Evolutionary conservation across 2,329 filamentous ascomycete species (phyloP).

Genomic region (Mycosphaerelloides madeirae): DNA sequence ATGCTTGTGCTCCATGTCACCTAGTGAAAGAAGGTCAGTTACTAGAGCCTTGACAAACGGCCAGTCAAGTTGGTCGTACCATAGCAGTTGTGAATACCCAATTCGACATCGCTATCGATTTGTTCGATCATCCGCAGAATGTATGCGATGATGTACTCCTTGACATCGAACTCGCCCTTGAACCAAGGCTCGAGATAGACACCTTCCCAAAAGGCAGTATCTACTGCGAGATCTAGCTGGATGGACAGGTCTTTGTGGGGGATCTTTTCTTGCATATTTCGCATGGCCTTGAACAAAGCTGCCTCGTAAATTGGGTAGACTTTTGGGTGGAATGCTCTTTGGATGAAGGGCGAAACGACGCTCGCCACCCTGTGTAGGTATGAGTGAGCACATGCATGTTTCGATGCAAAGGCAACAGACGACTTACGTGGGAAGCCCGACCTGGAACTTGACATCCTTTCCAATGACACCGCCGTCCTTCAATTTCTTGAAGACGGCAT

Average conservation of each 20-base stretch:
- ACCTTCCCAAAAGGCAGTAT: conserved; percentile 29
- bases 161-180: conserved; percentile 24
- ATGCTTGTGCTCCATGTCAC: conserved; percentile 40
- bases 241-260: conserved; percentile 32
- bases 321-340: conserved; percentile 22
- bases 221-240: conserved; percentile 32
- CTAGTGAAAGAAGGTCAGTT: conserved; percentile 3
- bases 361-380: conserved; percentile 17
- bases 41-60: not conserved
- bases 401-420: not conserved
- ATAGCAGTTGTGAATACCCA: conserved; percentile 48
- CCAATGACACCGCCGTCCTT: conserved; percentile 29
- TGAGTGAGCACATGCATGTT: not conserved
- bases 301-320: conserved; percentile 32
- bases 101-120: conserved; percentile 34
- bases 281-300: conserved; percentile 27
- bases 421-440: conserved; percentile 28
- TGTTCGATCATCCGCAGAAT: conserved; percentile 28
- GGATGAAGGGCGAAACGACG: conserved; percentile 21
- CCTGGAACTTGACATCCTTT: conserved; percentile 28
- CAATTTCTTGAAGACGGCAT: conserved; percentile 27
- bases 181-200: conserved; percentile 10
- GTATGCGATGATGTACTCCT: conserved; percentile 33
- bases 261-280: conserved; percentile 29
- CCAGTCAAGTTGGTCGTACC: conserved; percentile 25